Conservation (phyloP, 768 basidiomycete species). For the Tylopilus subfusipes region DNA sequence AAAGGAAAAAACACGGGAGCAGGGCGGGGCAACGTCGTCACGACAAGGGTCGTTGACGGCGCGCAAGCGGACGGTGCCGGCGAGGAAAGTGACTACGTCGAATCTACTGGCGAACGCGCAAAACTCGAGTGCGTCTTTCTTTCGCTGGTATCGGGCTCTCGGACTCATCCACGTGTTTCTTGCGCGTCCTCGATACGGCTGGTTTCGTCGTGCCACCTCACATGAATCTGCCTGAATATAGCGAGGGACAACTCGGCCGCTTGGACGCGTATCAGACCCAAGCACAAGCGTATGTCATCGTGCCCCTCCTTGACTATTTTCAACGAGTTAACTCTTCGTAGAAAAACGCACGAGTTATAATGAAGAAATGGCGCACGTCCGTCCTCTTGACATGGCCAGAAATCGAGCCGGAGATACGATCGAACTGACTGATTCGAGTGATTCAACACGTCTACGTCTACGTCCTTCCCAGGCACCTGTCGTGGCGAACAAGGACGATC, state of each 20-base stretch:
- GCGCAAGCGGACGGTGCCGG: conserved; percentile 12
- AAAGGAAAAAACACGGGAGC: not conserved
- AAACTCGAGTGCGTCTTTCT: conserved; percentile 14
- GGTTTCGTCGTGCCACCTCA: not conserved
- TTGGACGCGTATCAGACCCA: conserved; percentile 17
- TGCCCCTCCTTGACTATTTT: not conserved
- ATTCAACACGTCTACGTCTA: not conserved
- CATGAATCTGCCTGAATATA: not conserved
- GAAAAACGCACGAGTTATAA: conserved; percentile 12
- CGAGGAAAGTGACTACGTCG: conserved; percentile 9
- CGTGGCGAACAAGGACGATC: conserved; percentile 2
- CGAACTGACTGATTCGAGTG: conserved; percentile 27
- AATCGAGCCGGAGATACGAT: conserved; percentile 3
- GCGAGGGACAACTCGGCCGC: conserved; percentile 7
- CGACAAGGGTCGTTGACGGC: conserved; percentile 1
- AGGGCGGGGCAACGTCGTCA: not conserved
- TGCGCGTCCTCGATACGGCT: not conserved
- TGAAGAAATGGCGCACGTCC: conserved; percentile 2
- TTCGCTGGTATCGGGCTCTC: not conserved
- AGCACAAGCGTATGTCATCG: conserved; percentile 11
- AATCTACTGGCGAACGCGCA: conserved; percentile 19
- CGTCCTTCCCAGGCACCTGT: conserved; percentile 4
- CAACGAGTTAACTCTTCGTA: not conserved
- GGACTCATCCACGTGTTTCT: not conserved
- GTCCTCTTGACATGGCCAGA: conserved; percentile 13